Evolutionary conservation across 2,329 filamentous ascomycete genomes (phyloP), one percentile per base, ranked within the genome.

Genomic region (Ceratocystis alfenasii): DNA sequence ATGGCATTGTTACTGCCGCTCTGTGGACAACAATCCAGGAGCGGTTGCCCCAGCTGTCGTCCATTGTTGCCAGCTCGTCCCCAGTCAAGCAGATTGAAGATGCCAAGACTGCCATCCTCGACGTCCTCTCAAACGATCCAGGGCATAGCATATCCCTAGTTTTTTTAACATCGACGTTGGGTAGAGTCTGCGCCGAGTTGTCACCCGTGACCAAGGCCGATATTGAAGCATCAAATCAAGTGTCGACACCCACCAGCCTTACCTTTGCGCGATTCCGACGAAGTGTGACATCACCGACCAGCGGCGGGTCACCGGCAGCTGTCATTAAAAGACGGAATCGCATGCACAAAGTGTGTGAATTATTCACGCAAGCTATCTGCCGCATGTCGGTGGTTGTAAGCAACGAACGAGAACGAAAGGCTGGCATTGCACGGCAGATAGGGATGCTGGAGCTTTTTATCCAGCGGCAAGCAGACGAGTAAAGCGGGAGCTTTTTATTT

Each of bases 141-240:
- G 87, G 87, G 62, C 88, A 95, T 75, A 94, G 90, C 72, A 92
- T 96, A 65, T 88, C 88, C 0, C 95, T 96, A 72, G 88, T 95
- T 1, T 91, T 96, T 69, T 77, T 96, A 17, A 90, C 87, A 0
- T 86, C 89, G 7, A 92, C 91, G 75, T 79, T 96, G 0, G 76
- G 79, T 1, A 78, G 79, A 3, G 75, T 83, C 1, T 76, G 79
- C 1, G 73, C 76, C 0, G 82, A 85, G 65, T 74, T 85, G 5
- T 73, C 72, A 50, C 80, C 70, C 1, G 60, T 67, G 22, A 68
- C 61, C 3, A 53, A 62, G 48, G 67, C 50, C 60, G 63, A n/a
- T 65, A 17, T 30, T 57, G 65, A 61, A 46, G 68, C 67, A 41
- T 67, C 48, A 67, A 33, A 62, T 12, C 65, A 53, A 44, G 48